Evolutionary conservation across 2,329 filamentous ascomycete genomes (phyloP).

Genomic region (Fusarium illudens): DNA sequence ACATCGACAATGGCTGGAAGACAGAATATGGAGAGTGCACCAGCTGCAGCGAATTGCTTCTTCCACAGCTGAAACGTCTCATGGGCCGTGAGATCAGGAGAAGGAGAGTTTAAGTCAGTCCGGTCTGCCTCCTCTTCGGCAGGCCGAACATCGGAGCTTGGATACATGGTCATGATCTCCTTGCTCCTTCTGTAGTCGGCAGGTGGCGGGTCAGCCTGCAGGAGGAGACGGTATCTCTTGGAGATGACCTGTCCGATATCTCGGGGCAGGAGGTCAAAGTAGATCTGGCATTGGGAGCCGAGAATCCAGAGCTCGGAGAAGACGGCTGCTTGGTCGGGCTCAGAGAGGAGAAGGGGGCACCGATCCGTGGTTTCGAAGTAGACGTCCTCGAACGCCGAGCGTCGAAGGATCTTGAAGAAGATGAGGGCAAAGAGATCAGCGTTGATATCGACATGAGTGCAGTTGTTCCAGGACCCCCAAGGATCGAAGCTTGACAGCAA

Average conservation of each 20-base stretch:
- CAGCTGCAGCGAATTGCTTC: constrained; percentile 23
- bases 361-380: constrained; percentile 32
- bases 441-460: constrained; percentile 21
- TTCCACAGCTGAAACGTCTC: constrained; percentile 26
- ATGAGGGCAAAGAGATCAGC: constrained; percentile 28
- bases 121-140: not conserved
- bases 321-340: constrained; percentile 32
- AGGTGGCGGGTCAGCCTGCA: constrained; percentile 8
- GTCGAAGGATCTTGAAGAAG: constrained; percentile 20
- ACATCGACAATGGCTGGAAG: constrained; percentile 27
- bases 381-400: constrained; percentile 29
- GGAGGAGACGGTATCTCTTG: constrained; percentile 16
- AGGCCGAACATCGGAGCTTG: constrained; percentile 12
- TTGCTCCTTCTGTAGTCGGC: constrained; percentile 25
- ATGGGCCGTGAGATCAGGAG: constrained; percentile 9
- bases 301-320: constrained; percentile 34
- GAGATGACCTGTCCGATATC: constrained; percentile 25
- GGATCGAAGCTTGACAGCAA: constrained; percentile 9
- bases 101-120: not conserved
- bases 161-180: constrained; percentile 36
- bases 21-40: constrained; percentile 33
- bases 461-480: constrained; percentile 1
- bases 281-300: constrained; percentile 32
- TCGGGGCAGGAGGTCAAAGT: constrained; percentile 28
- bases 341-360: constrained; percentile 29